These are phyloP conservation scores for Candida germanica DNA, from an alignment of 805 yeast species.

Conservation along the genomic window DNA sequence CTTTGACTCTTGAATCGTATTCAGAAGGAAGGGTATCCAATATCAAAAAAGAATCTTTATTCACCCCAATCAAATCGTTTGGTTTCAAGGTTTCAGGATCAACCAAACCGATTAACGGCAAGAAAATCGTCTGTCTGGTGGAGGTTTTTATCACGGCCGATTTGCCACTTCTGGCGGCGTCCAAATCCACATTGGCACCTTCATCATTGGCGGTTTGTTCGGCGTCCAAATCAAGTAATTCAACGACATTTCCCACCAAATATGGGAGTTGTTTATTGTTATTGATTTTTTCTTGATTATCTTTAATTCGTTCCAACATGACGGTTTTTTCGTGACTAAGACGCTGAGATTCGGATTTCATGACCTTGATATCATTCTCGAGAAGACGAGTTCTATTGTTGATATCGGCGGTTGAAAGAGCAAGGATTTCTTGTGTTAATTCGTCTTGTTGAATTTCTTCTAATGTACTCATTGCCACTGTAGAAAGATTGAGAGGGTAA, in stretches of 20 bases:
- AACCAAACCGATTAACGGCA: slow-evolving; percentile 94
- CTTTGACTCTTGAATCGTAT: slow-evolving; percentile 95
- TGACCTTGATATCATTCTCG: slow-evolving; percentile 93
- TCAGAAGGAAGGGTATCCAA: slow-evolving; percentile 95
- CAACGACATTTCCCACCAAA: slow-evolving; percentile 94
- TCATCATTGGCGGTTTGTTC: slow-evolving; percentile 81
- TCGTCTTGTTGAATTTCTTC: slow-evolving; percentile 65
- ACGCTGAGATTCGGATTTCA: slow-evolving; percentile 88
- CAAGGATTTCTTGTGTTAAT: slow-evolving; percentile 70
- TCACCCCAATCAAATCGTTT: slow-evolving; percentile 96
- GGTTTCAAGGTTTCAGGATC: slow-evolving; percentile 91
- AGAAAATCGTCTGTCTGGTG: slow-evolving; percentile 93
- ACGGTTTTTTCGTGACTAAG: slow-evolving; percentile 88
- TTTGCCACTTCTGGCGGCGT: slow-evolving; percentile 87
- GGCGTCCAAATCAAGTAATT: slow-evolving; percentile 81
- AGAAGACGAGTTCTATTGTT: slow-evolving; percentile 80
- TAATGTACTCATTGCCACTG: slow-evolving; percentile 64
- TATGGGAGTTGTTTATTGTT: slow-evolving; percentile 95
- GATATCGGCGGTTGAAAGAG: slow-evolving; percentile 77
- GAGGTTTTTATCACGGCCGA: slow-evolving; percentile 98
- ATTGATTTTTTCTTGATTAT: slow-evolving; percentile 92
- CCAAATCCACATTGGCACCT: slow-evolving; percentile 93
- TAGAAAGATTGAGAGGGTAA: background rate
- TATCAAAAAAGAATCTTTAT: slow-evolving; percentile 91
- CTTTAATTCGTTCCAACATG: slow-evolving; percentile 91